These are phyloP conservation scores for Coemansia sp. DNA, from an alignment of 192 early-diverging fungal genomes.

Conservation along the genomic window DNA sequence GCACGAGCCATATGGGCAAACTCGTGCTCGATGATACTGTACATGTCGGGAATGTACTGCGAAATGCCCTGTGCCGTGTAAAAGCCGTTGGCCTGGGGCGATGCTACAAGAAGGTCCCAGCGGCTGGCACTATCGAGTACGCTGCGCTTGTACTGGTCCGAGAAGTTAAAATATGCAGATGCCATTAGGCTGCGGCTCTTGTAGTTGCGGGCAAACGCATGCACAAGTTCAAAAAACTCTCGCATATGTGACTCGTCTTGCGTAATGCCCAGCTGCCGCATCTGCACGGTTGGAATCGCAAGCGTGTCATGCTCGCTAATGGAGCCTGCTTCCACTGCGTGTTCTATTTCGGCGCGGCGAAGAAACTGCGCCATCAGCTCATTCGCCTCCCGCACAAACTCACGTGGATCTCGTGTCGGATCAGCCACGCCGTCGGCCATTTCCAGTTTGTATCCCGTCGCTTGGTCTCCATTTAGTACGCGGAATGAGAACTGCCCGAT, in stretches of 20 bases:
- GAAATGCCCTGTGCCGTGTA: constrained; percentile 82
- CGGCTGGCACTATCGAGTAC: constrained; percentile 62
- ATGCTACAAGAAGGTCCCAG: constrained; percentile 76
- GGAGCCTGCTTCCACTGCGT: neutral
- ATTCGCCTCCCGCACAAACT: constrained; percentile 59
- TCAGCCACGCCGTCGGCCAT: constrained; percentile 48
- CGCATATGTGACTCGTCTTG: constrained; percentile 75
- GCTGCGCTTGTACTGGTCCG: constrained; percentile 60
- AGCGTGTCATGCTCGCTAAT: constrained; percentile 60
- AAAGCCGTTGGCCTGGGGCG: constrained; percentile 96
- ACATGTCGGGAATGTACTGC: constrained; percentile 84
- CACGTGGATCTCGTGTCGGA: constrained; percentile 58
- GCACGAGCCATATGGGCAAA: constrained; percentile 57
- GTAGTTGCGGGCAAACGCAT: constrained; percentile 30
- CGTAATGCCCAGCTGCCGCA: constrained; percentile 74
- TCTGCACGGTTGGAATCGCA: constrained; percentile 82
- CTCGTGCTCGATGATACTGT: constrained; percentile 78
- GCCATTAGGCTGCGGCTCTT: constrained; percentile 69
- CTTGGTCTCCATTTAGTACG: neutral
- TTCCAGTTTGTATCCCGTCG: constrained; percentile 7
- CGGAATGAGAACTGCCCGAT: constrained; percentile 68
- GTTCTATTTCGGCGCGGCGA: constrained; percentile 19
- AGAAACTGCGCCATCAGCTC: constrained; percentile 57
- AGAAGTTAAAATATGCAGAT: constrained; percentile 95
- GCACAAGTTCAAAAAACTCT: constrained; percentile 60